phyloP scores from a whole-genome alignment of 2,329 filamentous ascomycete genomes.

The Cercospora sp. region DNA sequence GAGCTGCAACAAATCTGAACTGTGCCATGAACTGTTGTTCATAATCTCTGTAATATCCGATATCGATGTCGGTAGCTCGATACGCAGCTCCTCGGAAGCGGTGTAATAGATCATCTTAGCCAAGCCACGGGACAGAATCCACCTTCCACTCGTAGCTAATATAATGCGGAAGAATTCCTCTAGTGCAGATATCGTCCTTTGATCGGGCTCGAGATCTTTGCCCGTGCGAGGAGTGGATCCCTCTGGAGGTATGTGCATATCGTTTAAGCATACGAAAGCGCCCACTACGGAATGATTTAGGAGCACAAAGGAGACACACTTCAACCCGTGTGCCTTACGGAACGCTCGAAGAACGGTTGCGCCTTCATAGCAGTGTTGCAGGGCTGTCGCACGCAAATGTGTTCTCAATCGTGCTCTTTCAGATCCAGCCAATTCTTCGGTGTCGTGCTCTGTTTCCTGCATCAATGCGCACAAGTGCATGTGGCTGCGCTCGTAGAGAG shows the following conservation, averaged over 20 bases:
- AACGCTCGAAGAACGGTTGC: conserved; percentile 6
- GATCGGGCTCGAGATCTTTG: not conserved
- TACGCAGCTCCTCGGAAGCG: not conserved
- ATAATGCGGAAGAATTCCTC: conserved; percentile 14
- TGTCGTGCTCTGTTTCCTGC: not conserved
- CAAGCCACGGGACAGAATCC: conserved; percentile 7
- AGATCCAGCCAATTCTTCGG: not conserved
- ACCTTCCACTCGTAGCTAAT: conserved; percentile 8
- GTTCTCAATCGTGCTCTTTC: not conserved
- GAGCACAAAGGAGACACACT: conserved; percentile 12
- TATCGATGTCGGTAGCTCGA: not conserved
- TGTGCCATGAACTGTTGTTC: conserved; percentile 5
- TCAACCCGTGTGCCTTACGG: conserved; percentile 12
- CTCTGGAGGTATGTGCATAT: not conserved
- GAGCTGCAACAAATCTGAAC: conserved; percentile 1
- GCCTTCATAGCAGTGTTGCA: conserved; percentile 10
- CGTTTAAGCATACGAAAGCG: conserved; percentile 10
- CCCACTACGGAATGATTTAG: conserved; percentile 15
- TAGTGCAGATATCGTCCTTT: conserved; percentile 8
- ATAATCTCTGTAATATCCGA: conserved; percentile 1
- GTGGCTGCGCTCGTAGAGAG: conserved; percentile 10
- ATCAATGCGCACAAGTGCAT: conserved; percentile 1
- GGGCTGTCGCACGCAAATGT: not conserved
- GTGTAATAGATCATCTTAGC: conserved; percentile 4
- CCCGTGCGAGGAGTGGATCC: not conserved